Conservation (phyloP, 2,329 filamentous ascomycete genomes). For the Fusarium buharicum region DNA sequence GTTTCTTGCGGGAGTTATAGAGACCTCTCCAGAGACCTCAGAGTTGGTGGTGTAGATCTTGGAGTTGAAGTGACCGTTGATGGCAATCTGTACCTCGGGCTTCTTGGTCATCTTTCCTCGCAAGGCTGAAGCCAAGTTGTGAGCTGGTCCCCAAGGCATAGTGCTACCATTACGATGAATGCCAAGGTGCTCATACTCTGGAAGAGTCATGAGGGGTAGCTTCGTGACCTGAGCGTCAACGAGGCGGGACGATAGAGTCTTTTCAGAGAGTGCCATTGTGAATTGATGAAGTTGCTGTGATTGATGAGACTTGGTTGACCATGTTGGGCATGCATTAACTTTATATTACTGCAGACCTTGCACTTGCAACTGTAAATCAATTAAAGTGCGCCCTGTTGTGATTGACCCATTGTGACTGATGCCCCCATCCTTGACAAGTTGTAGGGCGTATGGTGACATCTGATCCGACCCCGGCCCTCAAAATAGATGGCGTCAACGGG, state of each 20-base stretch:
- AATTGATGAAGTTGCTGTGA: background rate
- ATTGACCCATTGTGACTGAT: conserved; percentile 34
- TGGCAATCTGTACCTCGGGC: conserved; percentile 19
- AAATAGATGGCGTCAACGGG: conserved; percentile 1
- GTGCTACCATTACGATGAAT: conserved; percentile 16
- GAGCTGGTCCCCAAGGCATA: conserved; percentile 28
- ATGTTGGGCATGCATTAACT: background rate
- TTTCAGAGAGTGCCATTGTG: conserved; percentile 23
- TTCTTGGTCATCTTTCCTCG: conserved; percentile 22
- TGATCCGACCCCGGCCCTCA: conserved; percentile 21
- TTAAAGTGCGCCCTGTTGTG: conserved; percentile 29
- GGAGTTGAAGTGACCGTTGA: conserved; percentile 41
- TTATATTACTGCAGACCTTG: conserved; percentile 9
- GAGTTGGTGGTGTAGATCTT: conserved; percentile 43
- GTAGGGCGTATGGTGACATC: conserved; percentile 33
- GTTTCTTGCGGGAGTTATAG: conserved; percentile 24
- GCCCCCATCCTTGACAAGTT: conserved; percentile 32
- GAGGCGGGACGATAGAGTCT: conserved; percentile 10
- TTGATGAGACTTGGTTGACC: background rate
- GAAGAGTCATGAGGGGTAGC: conserved; percentile 16
- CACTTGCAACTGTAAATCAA: background rate
- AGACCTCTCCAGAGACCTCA: conserved; percentile 37
- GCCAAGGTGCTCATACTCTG: conserved; percentile 33
- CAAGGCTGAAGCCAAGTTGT: conserved; percentile 14
- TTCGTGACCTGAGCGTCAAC: conserved; percentile 29